Percentiles rank a stretch among this genome's conserved stretches.
Conservation (phyloP, 2,329 filamentous ascomycete genomes). For the Sclerotinia spermophila region DNA sequence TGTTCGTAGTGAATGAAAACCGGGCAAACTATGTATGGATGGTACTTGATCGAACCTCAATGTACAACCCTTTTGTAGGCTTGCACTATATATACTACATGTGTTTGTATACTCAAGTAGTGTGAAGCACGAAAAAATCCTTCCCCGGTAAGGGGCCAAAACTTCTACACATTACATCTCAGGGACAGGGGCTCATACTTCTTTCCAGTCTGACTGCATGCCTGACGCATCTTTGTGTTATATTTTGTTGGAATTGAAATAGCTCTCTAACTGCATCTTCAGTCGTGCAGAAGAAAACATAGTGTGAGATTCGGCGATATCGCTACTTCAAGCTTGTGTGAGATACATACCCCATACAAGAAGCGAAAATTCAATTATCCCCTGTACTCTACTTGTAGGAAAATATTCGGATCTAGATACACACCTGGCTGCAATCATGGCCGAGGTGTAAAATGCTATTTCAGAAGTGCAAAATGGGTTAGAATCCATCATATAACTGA, state of each 20-base stretch:
- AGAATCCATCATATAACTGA: too few species aligned
- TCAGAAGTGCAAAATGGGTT: too few species aligned
- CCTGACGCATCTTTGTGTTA: background rate
- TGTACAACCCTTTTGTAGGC: accelerated
- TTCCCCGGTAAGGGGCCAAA: background rate
- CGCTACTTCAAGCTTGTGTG: background rate
- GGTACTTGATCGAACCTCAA: background rate
- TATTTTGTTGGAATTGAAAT: background rate
- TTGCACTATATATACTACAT: background rate
- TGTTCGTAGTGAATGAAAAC: background rate
- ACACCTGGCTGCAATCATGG: too few species aligned
- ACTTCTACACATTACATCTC: background rate
- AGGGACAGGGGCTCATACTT: background rate
- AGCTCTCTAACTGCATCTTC: background rate
- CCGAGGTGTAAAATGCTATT: too few species aligned
- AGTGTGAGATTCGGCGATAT: background rate
- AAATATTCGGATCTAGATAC: too few species aligned
- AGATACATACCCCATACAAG: background rate
- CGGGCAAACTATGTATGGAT: background rate
- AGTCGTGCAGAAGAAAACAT: background rate
- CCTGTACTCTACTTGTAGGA: too few species aligned
- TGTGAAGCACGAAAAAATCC: background rate
- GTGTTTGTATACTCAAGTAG: background rate
- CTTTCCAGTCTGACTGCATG: background rate
- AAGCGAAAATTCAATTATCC: too few species aligned